Evolutionary conservation across 495 filamentous ascomycete genomes (phyloP).

Genomic region (Talaromyces wortmannii): DNA sequence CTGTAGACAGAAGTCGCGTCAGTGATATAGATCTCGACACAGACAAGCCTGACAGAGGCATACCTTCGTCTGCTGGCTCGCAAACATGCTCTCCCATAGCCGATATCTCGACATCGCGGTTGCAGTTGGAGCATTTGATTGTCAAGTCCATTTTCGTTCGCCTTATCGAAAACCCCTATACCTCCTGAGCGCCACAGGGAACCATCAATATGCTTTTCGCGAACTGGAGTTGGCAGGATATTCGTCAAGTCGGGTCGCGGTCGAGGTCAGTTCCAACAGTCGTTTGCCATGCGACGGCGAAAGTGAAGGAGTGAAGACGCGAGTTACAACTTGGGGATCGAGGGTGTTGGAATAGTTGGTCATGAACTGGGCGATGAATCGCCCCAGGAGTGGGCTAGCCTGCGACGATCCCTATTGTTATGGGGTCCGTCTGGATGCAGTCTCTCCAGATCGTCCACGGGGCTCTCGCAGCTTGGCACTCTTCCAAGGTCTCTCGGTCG

Average conservation of each 20-base stretch:
- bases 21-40: background rate
- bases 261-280: background rate
- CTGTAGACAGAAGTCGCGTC: background rate
- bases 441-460: too few species aligned
- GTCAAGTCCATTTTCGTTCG: conserved; percentile 44
- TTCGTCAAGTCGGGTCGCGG: background rate
- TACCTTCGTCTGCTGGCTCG: conserved; percentile 15
- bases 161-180: conserved; percentile 18
- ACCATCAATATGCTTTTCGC: conserved; percentile 1
- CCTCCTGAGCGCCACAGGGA: conserved; percentile 1
- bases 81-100: conserved; percentile 90
- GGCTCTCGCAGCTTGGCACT: too few species aligned
- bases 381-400: background rate
- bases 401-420: background rate
- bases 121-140: conserved; percentile 94
- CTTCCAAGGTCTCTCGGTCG: too few species aligned
- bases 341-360: background rate
- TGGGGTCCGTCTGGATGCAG: background rate
- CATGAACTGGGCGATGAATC: background rate
- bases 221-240: background rate
- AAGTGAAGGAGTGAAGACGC: background rate
- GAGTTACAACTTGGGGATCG: background rate
- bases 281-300: background rate
- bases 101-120: conserved; percentile 77
- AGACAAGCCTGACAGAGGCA: background rate